These are phyloP conservation scores for Ilyonectria robusta DNA, from an alignment of 2,329 filamentous ascomycete species.

Conservation along the genomic window DNA sequence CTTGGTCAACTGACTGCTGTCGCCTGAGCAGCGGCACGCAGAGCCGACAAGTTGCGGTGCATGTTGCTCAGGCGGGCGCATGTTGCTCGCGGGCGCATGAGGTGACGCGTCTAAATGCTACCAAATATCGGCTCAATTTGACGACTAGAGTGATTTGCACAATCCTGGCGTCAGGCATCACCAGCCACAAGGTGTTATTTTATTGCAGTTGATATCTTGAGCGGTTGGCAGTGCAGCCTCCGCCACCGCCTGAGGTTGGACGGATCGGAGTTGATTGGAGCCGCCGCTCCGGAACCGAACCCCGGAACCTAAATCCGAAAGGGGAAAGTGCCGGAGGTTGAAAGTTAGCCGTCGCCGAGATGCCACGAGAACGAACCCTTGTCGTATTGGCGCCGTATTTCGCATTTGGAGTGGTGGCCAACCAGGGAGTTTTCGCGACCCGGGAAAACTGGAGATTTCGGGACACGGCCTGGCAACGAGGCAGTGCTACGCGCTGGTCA, in stretches of 20 bases:
- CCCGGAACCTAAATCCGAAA: not conserved
- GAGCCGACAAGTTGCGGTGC: not conserved
- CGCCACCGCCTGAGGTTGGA: not conserved
- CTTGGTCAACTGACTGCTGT: not conserved
- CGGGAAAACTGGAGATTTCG: not conserved
- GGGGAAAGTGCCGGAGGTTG: not conserved
- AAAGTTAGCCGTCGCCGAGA: not conserved
- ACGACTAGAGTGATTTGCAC: not conserved
- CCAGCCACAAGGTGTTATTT: too few relatives aligned
- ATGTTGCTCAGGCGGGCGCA: not conserved
- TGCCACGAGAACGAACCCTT: not conserved
- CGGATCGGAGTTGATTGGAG: not conserved
- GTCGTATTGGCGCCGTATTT: constrained; percentile 1
- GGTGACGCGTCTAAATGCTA: not conserved
- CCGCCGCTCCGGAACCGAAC: not conserved
- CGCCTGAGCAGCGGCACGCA: not conserved
- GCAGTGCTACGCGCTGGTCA: constrained; percentile 6
- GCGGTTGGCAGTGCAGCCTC: not conserved
- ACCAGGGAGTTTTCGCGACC: not conserved
- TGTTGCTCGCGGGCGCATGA: not conserved
- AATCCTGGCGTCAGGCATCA: not conserved
- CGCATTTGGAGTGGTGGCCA: not conserved
- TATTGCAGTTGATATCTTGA: not conserved
- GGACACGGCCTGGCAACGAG: not conserved
- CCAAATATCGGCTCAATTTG: not conserved